These are phyloP conservation scores for Pterulicium gracile DNA, from an alignment of 1,284 basidiomycete species.

Conservation along the genomic window DNA sequence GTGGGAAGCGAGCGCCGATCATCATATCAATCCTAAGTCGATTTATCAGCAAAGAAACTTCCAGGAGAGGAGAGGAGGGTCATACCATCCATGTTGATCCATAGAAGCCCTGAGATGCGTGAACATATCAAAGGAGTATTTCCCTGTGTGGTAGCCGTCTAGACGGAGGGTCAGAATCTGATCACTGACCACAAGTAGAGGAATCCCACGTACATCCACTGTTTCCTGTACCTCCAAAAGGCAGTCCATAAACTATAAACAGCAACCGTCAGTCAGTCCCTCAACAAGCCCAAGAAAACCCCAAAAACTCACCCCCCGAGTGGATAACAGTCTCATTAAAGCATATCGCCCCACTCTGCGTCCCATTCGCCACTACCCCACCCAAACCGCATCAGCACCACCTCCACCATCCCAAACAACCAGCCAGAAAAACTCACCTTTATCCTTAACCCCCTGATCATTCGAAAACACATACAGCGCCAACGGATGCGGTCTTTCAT, in stretches of 20 bases:
- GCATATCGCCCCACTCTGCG: slow-evolving; percentile 54
- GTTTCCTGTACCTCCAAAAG: slow-evolving; percentile 41
- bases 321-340: slow-evolving; percentile 60
- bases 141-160: slow-evolving; percentile 58
- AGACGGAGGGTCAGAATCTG: not conserved
- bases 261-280: slow-evolving; percentile 1
- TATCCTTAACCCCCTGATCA: slow-evolving; percentile 46
- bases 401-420: not conserved
- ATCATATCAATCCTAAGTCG: slow-evolving; percentile 41
- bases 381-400: not conserved
- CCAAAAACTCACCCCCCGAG: slow-evolving; percentile 24
- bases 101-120: slow-evolving; percentile 53
- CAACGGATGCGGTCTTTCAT: slow-evolving; percentile 57
- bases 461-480: slow-evolving; percentile 69
- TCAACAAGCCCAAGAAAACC: not conserved
- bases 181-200: not conserved
- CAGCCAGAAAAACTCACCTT: slow-evolving; percentile 31
- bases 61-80: not conserved
- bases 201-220: not conserved
- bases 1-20: slow-evolving; percentile 50
- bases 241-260: slow-evolving; percentile 44
- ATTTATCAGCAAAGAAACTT: slow-evolving; percentile 1
- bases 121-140: slow-evolving; percentile 58
- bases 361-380: slow-evolving; percentile 48
- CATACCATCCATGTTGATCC: slow-evolving; percentile 53